Conservation (phyloP, 176 grass and related monocot genomes). For the Eleusine indica region DNA sequence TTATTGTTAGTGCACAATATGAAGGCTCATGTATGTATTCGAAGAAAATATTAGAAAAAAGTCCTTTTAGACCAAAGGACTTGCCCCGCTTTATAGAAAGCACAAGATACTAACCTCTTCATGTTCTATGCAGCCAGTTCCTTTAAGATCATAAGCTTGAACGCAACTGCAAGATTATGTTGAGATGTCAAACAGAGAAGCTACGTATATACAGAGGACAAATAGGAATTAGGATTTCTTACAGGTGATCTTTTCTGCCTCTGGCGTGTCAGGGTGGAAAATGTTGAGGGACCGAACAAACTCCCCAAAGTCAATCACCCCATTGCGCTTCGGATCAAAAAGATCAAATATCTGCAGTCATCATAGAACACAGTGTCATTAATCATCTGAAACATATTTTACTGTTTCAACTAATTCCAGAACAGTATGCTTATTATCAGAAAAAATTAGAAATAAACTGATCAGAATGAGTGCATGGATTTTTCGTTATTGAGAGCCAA, state of each 20-base stretch:
- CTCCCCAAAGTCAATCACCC: conserved; percentile 81
- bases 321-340: conserved; percentile 77
- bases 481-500: too few relatives aligned
- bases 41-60: too few relatives aligned
- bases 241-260: conserved; percentile 75
- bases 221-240: conserved; percentile 30
- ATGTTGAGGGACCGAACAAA: conserved; percentile 78
- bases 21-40: too few relatives aligned
- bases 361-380: not conserved
- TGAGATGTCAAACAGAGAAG: conserved; percentile 23
- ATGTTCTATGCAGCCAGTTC: too few relatives aligned
- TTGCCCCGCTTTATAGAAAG: too few relatives aligned
- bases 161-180: too few relatives aligned
- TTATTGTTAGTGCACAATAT: too few relatives aligned
- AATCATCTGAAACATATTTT: not conserved
- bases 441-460: not conserved
- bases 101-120: too few relatives aligned
- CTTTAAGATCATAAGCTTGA: too few relatives aligned
- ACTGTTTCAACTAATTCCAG: not conserved
- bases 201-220: not conserved
- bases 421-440: not conserved
- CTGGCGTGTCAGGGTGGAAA: conserved; percentile 80
- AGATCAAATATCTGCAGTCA: conserved; percentile 82
- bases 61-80: too few relatives aligned
- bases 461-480: not conserved